These are phyloP conservation scores for Penicillium lividum DNA, from an alignment of 495 filamentous ascomycete species.

Conservation along the genomic window DNA sequence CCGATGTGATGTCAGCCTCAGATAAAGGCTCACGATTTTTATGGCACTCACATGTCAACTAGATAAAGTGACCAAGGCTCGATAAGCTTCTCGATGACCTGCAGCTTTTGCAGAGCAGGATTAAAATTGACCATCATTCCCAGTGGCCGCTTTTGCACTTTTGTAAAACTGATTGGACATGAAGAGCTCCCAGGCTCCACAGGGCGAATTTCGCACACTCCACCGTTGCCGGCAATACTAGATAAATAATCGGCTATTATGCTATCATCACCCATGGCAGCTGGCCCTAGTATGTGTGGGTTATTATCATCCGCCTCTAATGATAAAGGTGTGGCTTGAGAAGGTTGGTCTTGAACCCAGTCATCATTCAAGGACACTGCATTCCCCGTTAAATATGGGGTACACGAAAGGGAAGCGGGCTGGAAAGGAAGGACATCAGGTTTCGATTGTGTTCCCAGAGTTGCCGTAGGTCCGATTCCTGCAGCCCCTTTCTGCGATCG, in stretches of 20 bases:
- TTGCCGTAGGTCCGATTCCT: not conserved
- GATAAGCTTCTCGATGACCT: too few relatives aligned
- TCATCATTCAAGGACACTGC: not conserved
- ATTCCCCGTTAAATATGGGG: not conserved
- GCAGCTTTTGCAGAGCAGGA: too few relatives aligned
- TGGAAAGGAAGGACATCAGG: not conserved
- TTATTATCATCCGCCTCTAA: slow-evolving; percentile 23
- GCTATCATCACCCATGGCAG: slow-evolving; percentile 32
- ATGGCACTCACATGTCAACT: too few relatives aligned
- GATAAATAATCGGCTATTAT: slow-evolving; percentile 32
- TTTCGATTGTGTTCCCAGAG: not conserved
- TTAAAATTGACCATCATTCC: too few relatives aligned
- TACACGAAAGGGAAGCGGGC: not conserved
- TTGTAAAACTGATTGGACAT: slow-evolving; percentile 2
- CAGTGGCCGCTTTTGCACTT: too few relatives aligned
- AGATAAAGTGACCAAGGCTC: too few relatives aligned
- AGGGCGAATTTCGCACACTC: too few relatives aligned
- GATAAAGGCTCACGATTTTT: not conserved
- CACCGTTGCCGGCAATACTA: not conserved
- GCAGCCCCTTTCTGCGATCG: slow-evolving; percentile 14
- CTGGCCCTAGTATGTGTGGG: slow-evolving; percentile 37
- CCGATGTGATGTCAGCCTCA: not conserved
- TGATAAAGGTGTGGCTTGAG: not conserved
- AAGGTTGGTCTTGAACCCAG: not conserved
- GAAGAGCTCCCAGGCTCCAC: slow-evolving; percentile 23